These are phyloP conservation scores for Thamnidium elegans DNA, from an alignment of 192 early-diverging fungal genomes.

Conservation along the genomic window DNA sequence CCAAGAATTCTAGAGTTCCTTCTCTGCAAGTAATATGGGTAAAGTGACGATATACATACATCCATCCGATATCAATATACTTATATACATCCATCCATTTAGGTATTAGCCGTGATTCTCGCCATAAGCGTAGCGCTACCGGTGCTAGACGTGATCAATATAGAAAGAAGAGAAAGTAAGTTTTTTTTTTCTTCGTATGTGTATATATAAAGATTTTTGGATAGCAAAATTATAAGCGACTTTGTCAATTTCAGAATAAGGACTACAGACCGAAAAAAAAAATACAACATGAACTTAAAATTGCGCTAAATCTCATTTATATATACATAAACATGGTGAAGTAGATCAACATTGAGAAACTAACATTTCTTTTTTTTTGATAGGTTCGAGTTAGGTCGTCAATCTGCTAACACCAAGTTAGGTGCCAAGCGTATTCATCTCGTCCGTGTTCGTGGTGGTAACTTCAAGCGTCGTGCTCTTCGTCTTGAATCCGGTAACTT, in stretches of 20 bases:
- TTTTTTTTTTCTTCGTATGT: background rate
- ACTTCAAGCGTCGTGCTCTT: conserved; percentile 98
- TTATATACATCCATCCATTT: conserved; percentile 13
- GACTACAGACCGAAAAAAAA: background rate
- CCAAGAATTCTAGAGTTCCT: background rate
- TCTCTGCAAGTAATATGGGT: conserved; percentile 5
- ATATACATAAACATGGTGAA: background rate
- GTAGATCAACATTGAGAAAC: background rate
- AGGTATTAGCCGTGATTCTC: conserved; percentile 99
- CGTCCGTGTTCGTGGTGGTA: conserved; percentile 97
- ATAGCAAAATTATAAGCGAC: too few relatives aligned
- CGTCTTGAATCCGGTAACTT: conserved; percentile 97
- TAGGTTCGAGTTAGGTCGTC: conserved; percentile 96
- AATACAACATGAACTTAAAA: background rate
- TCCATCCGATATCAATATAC: background rate
- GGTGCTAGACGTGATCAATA: conserved; percentile 99
- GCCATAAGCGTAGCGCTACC: conserved; percentile 97
- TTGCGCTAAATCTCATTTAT: background rate
- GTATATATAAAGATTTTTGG: too few relatives aligned
- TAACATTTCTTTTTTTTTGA: background rate
- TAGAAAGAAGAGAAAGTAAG: conserved; percentile 99
- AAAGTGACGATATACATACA: background rate
- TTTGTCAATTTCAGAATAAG: too few relatives aligned
- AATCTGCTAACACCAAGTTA: conserved; percentile 97
- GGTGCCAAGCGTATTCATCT: conserved; percentile 95